These are phyloP conservation scores for Prunus yedoensis DNA, from an alignment of 331 rosid genomes.

Conservation along the genomic window DNA sequence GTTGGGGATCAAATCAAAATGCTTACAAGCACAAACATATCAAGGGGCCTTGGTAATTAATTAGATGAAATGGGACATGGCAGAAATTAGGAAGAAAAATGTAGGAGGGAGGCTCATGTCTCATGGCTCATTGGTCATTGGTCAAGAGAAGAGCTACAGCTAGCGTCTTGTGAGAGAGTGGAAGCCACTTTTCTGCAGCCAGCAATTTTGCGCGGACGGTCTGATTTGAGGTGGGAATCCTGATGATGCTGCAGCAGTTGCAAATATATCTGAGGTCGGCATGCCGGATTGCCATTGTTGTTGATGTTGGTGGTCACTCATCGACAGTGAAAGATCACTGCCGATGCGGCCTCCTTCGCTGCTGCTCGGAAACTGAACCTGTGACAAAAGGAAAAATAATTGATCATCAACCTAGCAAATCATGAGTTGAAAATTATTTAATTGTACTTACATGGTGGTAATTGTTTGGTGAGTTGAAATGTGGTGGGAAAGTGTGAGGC, in stretches of 20 bases:
- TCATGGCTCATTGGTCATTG: neutral
- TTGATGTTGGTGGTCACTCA: conserved; percentile 41
- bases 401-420: neutral
- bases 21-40: conserved; percentile 3
- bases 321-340: conserved; percentile 59
- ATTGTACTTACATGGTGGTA: conserved; percentile 45
- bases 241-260: conserved; percentile 99
- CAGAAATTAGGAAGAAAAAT: neutral
- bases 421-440: neutral
- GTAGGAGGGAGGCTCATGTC: too few species aligned
- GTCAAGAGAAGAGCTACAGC: neutral
- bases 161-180: conserved; percentile 57
- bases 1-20: neutral
- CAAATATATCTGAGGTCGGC: conserved; percentile 43
- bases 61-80: neutral
- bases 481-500: conserved; percentile 41
- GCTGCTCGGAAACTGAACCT: conserved; percentile 69
- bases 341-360: conserved; percentile 65
- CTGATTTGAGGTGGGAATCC: conserved; percentile 87
- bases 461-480: conserved; percentile 37
- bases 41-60: neutral
- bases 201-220: conserved; percentile 19
- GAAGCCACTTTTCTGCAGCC: conserved; percentile 69
- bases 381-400: neutral
- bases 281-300: conserved; percentile 53